phyloP scores from a whole-genome alignment of 768 basidiomycete species.

The Macrocybe gigantea region DNA sequence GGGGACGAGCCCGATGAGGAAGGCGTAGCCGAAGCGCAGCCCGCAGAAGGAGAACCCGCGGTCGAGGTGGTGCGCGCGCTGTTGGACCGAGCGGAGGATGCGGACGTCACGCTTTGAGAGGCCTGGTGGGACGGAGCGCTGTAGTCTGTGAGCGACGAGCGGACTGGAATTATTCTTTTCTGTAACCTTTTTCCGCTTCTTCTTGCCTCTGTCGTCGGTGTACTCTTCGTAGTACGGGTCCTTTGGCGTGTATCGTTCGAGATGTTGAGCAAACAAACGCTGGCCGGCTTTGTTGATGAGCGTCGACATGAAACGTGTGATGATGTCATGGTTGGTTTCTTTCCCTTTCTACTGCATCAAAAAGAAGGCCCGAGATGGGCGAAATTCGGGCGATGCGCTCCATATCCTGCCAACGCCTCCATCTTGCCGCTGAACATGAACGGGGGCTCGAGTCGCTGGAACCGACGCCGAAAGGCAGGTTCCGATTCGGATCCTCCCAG shows the following conservation, averaged over 20 bases:
- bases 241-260: conserved; percentile 60
- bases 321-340: too few relatives aligned
- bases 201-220: conserved; percentile 47
- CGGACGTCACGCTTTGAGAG: conserved; percentile 70
- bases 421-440: too few relatives aligned
- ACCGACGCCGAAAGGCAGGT: too few relatives aligned
- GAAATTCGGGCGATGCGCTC: too few relatives aligned
- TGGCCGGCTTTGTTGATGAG: conserved; percentile 42
- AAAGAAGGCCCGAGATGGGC: too few relatives aligned
- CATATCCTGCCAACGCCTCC: too few relatives aligned
- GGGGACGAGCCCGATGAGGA: conserved; percentile 73
- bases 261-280: conserved; percentile 57
- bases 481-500: too few relatives aligned
- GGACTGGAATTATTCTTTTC: not conserved
- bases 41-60: conserved; percentile 80
- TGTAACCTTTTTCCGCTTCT: conserved; percentile 52
- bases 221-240: conserved; percentile 74
- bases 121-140: conserved; percentile 72
- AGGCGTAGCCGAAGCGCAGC: conserved; percentile 82
- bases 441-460: too few relatives aligned
- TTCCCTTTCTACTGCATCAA: too few relatives aligned
- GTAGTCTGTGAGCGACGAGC: not conserved
- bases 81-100: conserved; percentile 69
- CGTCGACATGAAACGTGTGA: conserved; percentile 16
- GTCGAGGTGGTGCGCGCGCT: conserved; percentile 81